phyloP scores from a whole-genome alignment of 345 rosid species.

The Heritiera littoralis region DNA sequence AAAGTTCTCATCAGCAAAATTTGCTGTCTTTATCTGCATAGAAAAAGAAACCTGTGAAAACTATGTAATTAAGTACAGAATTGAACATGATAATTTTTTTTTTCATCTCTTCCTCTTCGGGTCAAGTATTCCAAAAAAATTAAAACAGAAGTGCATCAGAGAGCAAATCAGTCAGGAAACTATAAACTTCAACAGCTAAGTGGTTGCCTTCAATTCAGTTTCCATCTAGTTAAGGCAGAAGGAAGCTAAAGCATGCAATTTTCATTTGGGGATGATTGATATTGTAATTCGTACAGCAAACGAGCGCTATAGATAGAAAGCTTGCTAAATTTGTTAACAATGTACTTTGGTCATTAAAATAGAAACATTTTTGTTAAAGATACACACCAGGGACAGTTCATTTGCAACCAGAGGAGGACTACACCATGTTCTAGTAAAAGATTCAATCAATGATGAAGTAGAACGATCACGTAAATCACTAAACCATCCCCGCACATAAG shows the following conservation, averaged over 20 bases:
- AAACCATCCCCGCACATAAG: constrained; percentile 94
- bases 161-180: background rate
- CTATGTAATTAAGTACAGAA: background rate
- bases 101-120: constrained; percentile 3
- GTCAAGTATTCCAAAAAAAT: background rate
- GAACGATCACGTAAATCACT: constrained; percentile 84
- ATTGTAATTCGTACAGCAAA: background rate
- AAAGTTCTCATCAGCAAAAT: constrained; percentile 80
- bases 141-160: constrained; percentile 1
- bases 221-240: constrained; percentile 11
- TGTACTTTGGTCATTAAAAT: constrained; percentile 4
- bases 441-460: constrained; percentile 59
- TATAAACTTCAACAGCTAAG: background rate
- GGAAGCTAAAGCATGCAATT: constrained; percentile 15
- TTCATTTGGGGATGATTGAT: background rate
- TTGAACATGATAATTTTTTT: background rate
- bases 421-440: constrained; percentile 91
- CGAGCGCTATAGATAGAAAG: background rate
- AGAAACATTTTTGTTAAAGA: constrained; percentile 7
- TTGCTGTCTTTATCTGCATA: constrained; percentile 86
- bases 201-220: background rate
- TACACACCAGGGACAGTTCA: constrained; percentile 85
- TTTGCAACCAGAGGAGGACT: constrained; percentile 78
- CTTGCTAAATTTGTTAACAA: background rate
- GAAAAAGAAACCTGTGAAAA: constrained; percentile 25